Conservation (phyloP, 345 rosid species). For the Rubroshorea leprosula region DNA sequence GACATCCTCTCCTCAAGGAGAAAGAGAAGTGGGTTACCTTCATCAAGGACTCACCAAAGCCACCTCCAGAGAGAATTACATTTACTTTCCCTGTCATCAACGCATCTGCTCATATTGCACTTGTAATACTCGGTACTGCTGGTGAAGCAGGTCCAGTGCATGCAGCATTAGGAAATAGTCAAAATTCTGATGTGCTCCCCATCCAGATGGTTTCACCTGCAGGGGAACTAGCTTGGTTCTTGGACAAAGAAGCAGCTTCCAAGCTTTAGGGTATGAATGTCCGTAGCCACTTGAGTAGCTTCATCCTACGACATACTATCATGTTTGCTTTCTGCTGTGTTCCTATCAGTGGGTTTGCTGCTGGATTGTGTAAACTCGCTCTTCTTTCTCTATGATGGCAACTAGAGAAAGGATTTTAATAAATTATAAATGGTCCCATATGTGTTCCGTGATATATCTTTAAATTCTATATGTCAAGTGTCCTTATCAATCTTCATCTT, state of each 20-base stretch:
- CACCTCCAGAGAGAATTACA: slow-evolving; percentile 92
- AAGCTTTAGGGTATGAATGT: slow-evolving; percentile 37
- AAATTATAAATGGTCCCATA: too few species aligned
- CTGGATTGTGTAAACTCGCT: background rate
- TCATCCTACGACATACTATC: background rate
- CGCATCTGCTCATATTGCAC: slow-evolving; percentile 66
- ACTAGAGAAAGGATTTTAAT: background rate
- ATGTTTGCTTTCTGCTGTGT: background rate
- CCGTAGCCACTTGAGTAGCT: background rate
- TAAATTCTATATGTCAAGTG: background rate
- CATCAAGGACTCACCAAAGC: slow-evolving; percentile 65
- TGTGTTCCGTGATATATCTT: too few species aligned
- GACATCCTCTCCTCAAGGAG: slow-evolving; percentile 51
- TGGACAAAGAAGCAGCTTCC: slow-evolving; percentile 77
- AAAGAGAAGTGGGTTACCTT: slow-evolving; percentile 73
- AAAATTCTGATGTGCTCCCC: slow-evolving; percentile 40
- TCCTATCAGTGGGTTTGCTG: background rate
- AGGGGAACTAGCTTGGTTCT: slow-evolving; percentile 76
- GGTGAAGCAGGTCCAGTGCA: slow-evolving; percentile 69
- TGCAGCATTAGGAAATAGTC: slow-evolving; percentile 30
- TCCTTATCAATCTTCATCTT: background rate
- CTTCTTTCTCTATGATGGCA: background rate
- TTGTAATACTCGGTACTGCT: slow-evolving; percentile 70
- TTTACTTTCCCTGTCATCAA: slow-evolving; percentile 91
- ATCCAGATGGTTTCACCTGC: slow-evolving; percentile 59